Base-by-base conservation (phyloP, 2,329 filamentous ascomycete species). In the Phyllosticta capitalensis region DNA sequence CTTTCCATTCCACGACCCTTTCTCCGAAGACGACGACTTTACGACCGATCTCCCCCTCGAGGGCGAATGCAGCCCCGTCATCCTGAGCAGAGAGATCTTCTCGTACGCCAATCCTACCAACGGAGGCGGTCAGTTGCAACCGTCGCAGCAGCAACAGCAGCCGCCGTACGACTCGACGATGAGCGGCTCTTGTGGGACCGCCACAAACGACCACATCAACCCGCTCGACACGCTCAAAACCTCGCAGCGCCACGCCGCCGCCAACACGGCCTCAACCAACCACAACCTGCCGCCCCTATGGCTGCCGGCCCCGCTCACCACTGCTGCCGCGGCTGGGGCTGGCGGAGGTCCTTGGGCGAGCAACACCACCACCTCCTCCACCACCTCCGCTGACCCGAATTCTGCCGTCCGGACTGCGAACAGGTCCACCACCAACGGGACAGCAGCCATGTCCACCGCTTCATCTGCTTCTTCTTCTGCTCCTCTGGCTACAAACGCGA, bases 71-170 rank as follows among this genome's bases (percentile, higher is more conserved):
- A 71, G 67, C 50, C 69, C 71, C 3, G 65, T 73, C 38, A 68
- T 68, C 0, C 64, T 75, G 4, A 74, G 69, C 57, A 63, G 72
- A 19, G 70, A 72, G 55, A 75, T 75, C 45, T 67, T 75, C 1
- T 67, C 72, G 45, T 75, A 72, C 69, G 72, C 69, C 1, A 69
- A 73, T 52, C 67, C 54, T 3, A 45, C 6, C 38, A 19, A 19
- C 17, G 38, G 38, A 12, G 24, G 52, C 14, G 48, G 52, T 0
- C 57, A 28, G 51, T 14, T 24, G 48, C 52, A 5, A 45, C 55
- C 24, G 53, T 55, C 19, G 58, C 54, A 45, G n/a, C 7, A 17
- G 38, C 38, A 45, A n/a, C 38, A 17, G 17, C n/a, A 7, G 17
- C 38, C 17, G 38, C 5, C 38, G 17, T n/a, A 45, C 14, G 38